Percentiles rank a stretch among this genome's conserved stretches.
Evolutionary conservation across 345 rosid species (phyloP).

Genomic region (Zanthoxylum bungeanum): DNA sequence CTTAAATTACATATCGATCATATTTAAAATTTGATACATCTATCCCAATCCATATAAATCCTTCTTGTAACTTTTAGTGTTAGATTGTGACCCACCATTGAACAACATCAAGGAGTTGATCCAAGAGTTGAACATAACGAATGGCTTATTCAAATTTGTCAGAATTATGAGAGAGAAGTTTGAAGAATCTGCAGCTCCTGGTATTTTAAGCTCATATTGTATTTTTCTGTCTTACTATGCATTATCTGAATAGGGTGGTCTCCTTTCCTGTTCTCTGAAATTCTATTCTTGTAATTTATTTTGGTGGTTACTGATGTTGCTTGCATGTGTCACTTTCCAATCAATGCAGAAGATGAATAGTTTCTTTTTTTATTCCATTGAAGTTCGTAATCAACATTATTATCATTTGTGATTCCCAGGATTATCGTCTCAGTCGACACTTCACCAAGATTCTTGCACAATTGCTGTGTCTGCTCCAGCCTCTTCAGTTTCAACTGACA

Average conservation of each 20-base stretch:
- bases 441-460: slow-evolving; percentile 49
- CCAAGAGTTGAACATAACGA: slow-evolving; percentile 70
- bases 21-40: slow-evolving; percentile 1
- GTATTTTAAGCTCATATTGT: slow-evolving; percentile 29
- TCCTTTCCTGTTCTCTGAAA: neutral
- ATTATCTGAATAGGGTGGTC: neutral
- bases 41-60: slow-evolving; percentile 10
- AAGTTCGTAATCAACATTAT: slow-evolving; percentile 6
- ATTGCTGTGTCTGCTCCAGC: slow-evolving; percentile 65
- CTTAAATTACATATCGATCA: neutral
- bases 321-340: neutral
- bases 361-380: neutral
- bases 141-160: slow-evolving; percentile 80
- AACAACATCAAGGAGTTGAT: slow-evolving; percentile 58
- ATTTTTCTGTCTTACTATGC: neutral
- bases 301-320: neutral
- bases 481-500: slow-evolving; percentile 50
- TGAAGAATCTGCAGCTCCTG: slow-evolving; percentile 54
- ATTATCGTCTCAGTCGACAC: slow-evolving; percentile 32
- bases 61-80: slow-evolving; percentile 46
- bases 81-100: slow-evolving; percentile 69
- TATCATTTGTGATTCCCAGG: slow-evolving; percentile 37
- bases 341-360: neutral
- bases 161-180: slow-evolving; percentile 78
- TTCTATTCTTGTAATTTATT: neutral